These are phyloP conservation scores for Candida peoriensis DNA, from an alignment of 805 yeast species.

Conservation along the genomic window DNA sequence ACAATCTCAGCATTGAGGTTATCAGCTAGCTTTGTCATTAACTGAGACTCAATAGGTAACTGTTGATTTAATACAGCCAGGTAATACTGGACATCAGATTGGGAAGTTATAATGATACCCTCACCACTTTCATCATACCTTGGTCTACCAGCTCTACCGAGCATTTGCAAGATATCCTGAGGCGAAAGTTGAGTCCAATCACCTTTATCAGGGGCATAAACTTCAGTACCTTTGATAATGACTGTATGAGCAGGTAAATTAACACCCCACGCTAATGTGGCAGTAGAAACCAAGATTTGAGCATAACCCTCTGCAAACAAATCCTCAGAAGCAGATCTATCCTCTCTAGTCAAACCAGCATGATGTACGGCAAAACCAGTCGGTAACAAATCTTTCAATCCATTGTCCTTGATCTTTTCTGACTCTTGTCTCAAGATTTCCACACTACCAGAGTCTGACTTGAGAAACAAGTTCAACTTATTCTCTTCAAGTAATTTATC, in stretches of 20 bases:
- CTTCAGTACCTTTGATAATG: conserved; percentile 87
- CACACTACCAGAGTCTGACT: conserved; percentile 42
- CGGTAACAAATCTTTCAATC: conserved; percentile 54
- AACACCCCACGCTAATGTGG: conserved; percentile 97
- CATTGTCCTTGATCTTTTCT: conserved; percentile 45
- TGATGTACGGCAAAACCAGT: conserved; percentile 86
- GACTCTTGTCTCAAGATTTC: conserved; percentile 66
- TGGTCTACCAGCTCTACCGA: conserved; percentile 98
- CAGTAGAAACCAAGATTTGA: conserved; percentile 83
- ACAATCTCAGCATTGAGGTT: conserved; percentile 83
- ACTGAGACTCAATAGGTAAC: conserved; percentile 86
- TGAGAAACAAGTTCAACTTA: conserved; percentile 38
- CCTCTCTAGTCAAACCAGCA: conserved; percentile 76
- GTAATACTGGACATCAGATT: conserved; percentile 80
- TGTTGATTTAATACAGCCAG: conserved; percentile 88
- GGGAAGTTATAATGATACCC: conserved; percentile 88
- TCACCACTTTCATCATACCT: conserved; percentile 89
- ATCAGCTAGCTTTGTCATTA: conserved; percentile 67
- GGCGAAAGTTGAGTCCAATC: conserved; percentile 89
- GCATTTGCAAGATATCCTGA: conserved; percentile 92
- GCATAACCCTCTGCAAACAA: conserved; percentile 82
- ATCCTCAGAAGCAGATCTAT: conserved; percentile 77
- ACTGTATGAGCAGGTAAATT: conserved; percentile 94
- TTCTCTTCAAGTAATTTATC: conserved; percentile 57
- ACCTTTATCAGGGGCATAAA: conserved; percentile 87